These are phyloP conservation scores for Thalassia testudinum DNA, from an alignment of 116 monocot genomes.

Conservation along the genomic window DNA sequence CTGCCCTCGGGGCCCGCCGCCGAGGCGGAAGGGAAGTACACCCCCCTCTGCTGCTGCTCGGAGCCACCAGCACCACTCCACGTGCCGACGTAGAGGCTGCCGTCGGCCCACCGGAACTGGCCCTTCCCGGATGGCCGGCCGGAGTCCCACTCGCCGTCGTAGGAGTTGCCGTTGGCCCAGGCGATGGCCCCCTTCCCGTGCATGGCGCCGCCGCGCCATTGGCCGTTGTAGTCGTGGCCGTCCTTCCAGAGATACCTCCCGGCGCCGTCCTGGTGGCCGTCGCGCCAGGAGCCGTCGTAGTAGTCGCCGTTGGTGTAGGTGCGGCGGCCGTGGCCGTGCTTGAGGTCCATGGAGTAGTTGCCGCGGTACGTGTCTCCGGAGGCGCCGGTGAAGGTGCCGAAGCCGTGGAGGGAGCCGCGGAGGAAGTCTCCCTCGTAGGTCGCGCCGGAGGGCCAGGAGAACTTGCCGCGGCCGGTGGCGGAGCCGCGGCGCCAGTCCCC, in stretches of 20 bases:
- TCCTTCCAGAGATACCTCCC: constrained; percentile 64
- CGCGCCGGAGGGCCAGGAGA: too few species aligned
- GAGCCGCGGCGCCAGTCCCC: constrained; percentile 56
- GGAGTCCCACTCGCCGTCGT: constrained; percentile 72
- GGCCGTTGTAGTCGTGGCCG: constrained; percentile 50
- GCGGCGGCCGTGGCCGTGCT: too few species aligned
- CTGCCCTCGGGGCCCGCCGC: constrained; percentile 5
- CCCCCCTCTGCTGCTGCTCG: constrained; percentile 19
- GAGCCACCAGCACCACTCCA: constrained; percentile 26
- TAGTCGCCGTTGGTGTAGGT: constrained; percentile 64
- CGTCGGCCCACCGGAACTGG: constrained; percentile 73
- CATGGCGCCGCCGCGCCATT: constrained; percentile 44
- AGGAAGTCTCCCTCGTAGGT: constrained; percentile 84
- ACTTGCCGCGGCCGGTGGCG: constrained; percentile 55
- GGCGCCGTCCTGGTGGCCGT: constrained; percentile 51
- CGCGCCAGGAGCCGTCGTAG: constrained; percentile 72
- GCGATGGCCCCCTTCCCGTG: constrained; percentile 41
- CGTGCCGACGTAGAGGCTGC: constrained; percentile 47
- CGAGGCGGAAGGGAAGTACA: constrained; percentile 21
- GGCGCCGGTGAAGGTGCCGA: constrained; percentile 56
- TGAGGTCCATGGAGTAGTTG: too few species aligned
- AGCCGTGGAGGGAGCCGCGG: constrained; percentile 67
- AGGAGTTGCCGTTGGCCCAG: too few species aligned
- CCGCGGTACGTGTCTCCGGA: constrained; percentile 68
- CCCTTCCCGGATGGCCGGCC: constrained; percentile 43